These are phyloP conservation scores for Calonectria ilicicola DNA, from an alignment of 2,329 filamentous ascomycete species.

Conservation along the genomic window DNA sequence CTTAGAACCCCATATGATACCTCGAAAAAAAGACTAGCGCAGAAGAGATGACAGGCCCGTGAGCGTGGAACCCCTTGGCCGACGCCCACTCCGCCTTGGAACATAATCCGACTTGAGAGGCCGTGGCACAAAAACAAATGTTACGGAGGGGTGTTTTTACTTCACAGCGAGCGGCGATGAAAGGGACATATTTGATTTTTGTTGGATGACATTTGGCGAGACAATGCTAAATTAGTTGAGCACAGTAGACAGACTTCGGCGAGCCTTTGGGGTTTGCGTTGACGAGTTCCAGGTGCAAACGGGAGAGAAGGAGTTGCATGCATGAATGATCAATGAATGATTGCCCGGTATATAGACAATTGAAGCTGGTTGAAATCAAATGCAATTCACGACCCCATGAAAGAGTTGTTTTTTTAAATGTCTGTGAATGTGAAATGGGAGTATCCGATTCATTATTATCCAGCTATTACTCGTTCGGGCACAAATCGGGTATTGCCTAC, in stretches of 20 bases:
- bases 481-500: too few relatives aligned
- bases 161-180: conserved; percentile 7
- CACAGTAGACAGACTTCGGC: conserved; percentile 28
- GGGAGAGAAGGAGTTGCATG: conserved; percentile 28
- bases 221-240: conserved; percentile 22
- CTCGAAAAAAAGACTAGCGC: conserved; percentile 36
- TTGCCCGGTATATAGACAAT: conserved; percentile 38
- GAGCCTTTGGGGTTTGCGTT: conserved; percentile 27
- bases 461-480: too few relatives aligned
- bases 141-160: conserved; percentile 10
- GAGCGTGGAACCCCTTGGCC: conserved; percentile 7
- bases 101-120: conserved; percentile 13
- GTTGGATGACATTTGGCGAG: conserved; percentile 27
- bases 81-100: conserved; percentile 8
- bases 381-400: background rate
- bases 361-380: conserved; percentile 25
- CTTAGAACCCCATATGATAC: conserved; percentile 42
- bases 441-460: too few relatives aligned
- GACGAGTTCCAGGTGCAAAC: conserved; percentile 16
- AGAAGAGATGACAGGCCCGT: conserved; percentile 9
- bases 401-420: too few relatives aligned
- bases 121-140: conserved; percentile 17
- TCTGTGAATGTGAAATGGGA: too few relatives aligned
- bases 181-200: conserved; percentile 7
- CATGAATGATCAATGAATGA: conserved; percentile 33